Base-by-base conservation (phyloP, 495 filamentous ascomycete species). In the Amorphotheca resinae region DNA sequence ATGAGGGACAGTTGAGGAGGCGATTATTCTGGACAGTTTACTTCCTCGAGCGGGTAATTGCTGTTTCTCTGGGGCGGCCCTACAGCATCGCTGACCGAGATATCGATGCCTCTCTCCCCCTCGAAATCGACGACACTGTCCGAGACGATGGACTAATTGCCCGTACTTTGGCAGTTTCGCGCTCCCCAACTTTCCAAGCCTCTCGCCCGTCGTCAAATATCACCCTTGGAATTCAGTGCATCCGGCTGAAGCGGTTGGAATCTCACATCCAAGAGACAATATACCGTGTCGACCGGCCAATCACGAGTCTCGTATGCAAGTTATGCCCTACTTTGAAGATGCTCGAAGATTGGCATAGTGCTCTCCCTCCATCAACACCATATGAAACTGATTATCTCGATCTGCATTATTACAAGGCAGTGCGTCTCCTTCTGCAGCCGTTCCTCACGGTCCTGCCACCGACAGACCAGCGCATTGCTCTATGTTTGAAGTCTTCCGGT, bases 11-110 rank as follows among this genome's bases (percentile, higher is more conserved):
- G 38, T 62, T 69, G 58, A 62, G 68, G 21, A 58, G 68, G 4
- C 58, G 68, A 17, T 59, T 74, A 0, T 74, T 74, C 35, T 74
- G 69, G 69, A 70, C 64, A 0, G 67, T 71, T 0, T 73, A 73
- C 47, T 72, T 69, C 33, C 55, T 73, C 3, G 68, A 73, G 46
- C 42, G 68, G 35, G 63, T 67, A 0, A 64, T 71, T 20, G 69
- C 67, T 8, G 65, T 72, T 55, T 70, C 65, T 3, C 60, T 71
- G 9, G 70, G 68, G 4, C 60, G 70, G 9, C 70, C 70, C 0
- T 66, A 68, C 45, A 71, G 67, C 31, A 68, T 73, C 15, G 62
- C 67, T 16, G 68, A 73, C 43, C 59, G 68, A 39, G 63, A 73
- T 45, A 73, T 73, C 35, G 68, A 73, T 46, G 63, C 68, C 4